These are phyloP conservation scores for Psilocybe sp. DNA, from an alignment of 768 basidiomycete genomes.

Conservation along the genomic window DNA sequence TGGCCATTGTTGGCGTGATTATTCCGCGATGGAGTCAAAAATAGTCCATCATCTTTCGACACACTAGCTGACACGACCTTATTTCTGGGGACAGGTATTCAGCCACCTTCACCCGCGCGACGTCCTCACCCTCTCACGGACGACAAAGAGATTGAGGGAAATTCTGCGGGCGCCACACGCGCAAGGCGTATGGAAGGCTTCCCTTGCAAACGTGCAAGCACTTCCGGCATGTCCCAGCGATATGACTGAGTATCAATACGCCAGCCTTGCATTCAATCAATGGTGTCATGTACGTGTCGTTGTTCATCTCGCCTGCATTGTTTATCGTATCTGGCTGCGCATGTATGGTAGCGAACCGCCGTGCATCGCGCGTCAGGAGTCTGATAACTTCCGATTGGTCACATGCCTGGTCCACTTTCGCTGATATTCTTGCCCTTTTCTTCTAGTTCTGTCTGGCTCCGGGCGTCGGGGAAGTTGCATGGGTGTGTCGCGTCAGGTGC, in stretches of 20 bases:
- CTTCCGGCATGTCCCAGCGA: constrained; percentile 43
- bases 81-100: constrained; percentile 33
- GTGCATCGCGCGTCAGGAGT: too few relatives aligned
- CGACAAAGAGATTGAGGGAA: constrained; percentile 35
- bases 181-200: constrained; percentile 35
- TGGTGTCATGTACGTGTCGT: constrained; percentile 39
- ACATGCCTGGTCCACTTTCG: not conserved
- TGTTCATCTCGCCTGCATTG: not conserved
- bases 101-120: constrained; percentile 40
- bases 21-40: not conserved
- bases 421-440: constrained; percentile 1
- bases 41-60: not conserved
- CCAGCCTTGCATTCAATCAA: constrained; percentile 41
- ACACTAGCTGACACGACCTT: not conserved
- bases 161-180: constrained; percentile 34
- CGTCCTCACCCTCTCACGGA: constrained; percentile 42
- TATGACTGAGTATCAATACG: constrained; percentile 41
- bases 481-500: constrained; percentile 34
- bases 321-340: not conserved
- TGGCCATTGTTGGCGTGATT: too few relatives aligned
- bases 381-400: not conserved
- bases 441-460: constrained; percentile 29
- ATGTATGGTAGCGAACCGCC: too few relatives aligned
- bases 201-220: constrained; percentile 28
- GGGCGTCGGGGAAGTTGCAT: constrained; percentile 29